Evolutionary conservation across 139 green algal genomes (phyloP).

Genomic region (Limnomonas spitsbergensis): DNA sequence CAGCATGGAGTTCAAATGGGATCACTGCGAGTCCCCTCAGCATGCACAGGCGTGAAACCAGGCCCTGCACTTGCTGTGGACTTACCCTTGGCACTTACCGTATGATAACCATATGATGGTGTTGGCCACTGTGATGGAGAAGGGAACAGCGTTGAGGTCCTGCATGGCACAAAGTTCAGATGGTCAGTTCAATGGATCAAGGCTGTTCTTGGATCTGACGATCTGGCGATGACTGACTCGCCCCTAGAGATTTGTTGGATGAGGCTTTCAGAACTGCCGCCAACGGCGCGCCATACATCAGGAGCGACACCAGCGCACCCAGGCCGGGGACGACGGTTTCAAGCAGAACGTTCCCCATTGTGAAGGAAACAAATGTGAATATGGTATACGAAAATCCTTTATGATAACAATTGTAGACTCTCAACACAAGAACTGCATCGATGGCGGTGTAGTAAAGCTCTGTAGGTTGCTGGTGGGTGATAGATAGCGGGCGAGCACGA

Average conservation of each 20-base stretch:
- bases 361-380: neutral
- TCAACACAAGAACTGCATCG: too few species aligned
- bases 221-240: neutral
- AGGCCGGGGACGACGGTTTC: neutral
- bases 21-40: neutral
- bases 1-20: neutral
- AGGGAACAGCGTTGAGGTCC: conserved; percentile 67
- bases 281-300: conserved; percentile 4
- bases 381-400: neutral
- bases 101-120: conserved; percentile 58
- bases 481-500: too few species aligned
- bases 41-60: too few species aligned
- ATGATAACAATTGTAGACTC: neutral
- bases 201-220: neutral
- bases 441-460: too few species aligned
- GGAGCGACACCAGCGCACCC: neutral
- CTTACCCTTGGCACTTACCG: too few species aligned
- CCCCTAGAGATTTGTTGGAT: neutral
- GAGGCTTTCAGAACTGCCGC: neutral
- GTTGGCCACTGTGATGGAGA: conserved; percentile 53
- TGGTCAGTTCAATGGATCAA: neutral
- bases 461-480: too few species aligned
- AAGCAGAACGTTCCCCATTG: neutral
- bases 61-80: too few species aligned
- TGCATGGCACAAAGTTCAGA: conserved; percentile 20